These are phyloP conservation scores for Rhodofomes roseus DNA, from an alignment of 1,284 basidiomycete genomes.

Conservation along the genomic window DNA sequence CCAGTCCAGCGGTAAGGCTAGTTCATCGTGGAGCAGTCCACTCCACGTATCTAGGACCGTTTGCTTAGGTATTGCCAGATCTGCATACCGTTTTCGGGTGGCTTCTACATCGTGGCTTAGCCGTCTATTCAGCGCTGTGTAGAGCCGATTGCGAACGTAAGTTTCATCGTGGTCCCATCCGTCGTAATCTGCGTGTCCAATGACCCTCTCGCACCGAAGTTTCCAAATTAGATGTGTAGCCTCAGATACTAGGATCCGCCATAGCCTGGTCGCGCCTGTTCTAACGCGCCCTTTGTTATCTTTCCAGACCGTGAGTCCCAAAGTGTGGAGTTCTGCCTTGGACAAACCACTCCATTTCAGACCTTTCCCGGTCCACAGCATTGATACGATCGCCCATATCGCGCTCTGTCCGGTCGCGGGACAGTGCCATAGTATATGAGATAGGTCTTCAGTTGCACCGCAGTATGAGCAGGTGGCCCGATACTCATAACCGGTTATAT, in stretches of 20 bases:
- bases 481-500: too few relatives aligned
- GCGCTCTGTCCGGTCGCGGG: too few relatives aligned
- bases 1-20: neutral
- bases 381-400: too few relatives aligned
- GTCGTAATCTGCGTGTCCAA: neutral
- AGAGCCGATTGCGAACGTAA: neutral
- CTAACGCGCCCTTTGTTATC: neutral
- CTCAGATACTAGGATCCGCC: constrained; percentile 27
- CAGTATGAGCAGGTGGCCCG: too few relatives aligned
- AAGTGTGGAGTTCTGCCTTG: neutral
- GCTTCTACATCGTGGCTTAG: neutral
- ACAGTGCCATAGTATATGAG: too few relatives aligned
- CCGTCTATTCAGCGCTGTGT: neutral
- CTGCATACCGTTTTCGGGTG: neutral
- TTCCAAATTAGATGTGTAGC: constrained; percentile 30
- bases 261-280: constrained; percentile 17
- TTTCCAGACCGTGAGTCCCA: neutral
- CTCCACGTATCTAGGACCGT: neutral
- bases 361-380: too few relatives aligned
- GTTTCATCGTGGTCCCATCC: neutral
- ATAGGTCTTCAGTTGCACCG: too few relatives aligned
- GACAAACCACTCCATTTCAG: too few relatives aligned
- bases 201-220: constrained; percentile 7
- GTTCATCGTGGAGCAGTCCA: neutral
- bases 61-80: neutral